Base-by-base conservation (phyloP, 768 basidiomycete genomes). In the Hygrophoropsis aurantiaca region DNA sequence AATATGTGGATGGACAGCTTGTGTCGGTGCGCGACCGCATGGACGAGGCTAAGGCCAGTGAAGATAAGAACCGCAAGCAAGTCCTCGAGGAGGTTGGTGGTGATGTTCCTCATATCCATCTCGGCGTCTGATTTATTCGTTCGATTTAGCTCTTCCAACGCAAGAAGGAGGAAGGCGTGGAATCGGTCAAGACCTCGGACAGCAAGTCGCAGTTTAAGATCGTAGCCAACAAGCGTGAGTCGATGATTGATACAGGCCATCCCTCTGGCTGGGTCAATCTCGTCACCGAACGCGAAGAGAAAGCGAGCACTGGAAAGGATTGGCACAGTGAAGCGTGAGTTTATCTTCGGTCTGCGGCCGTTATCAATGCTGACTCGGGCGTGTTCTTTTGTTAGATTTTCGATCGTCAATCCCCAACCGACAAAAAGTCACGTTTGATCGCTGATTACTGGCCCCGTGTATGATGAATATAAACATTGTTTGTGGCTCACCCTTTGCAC, bases 1-100 rank as follows among this genome's bases (percentile, higher is more conserved):
- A 91, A 65, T 89, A 93, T 55, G 72, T 93, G 34, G 93, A 97
- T 58, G 87, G 86, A 13, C 91, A 94, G 70, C 80, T 98, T 16
- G 87, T 91, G 19, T 75, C 79, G n/a, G 90, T 97, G 37, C 73
- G 89, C n/a, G 85, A 90, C 50, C 73, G 81, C 30, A 82, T 91
- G 82, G 75, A 81, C 39, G 80, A 80, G 54, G 90, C 78, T 41
- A 77, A 76, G 61, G 61, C 62, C 23, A 60, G 60, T 21, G 73
- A 79, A 27, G 71, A 72, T 30, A 57, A 54, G 24, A 55, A 58
- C 27, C 72, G 73, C 24, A 71, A 69, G 32, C 74, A 87, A 43
- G 81, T 75, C 4, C 58, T 93, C 47, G 81, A 81, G 60, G 76
- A 82, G 44, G 81, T 85, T 38, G 26, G 77, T 34, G 36, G 11